A percentile compares a stretch with the other conserved stretches of the same genome.
These are phyloP conservation scores for Madurella mycetomatis DNA, from an alignment of 2,329 filamentous ascomycete genomes.

Conservation along the genomic window DNA sequence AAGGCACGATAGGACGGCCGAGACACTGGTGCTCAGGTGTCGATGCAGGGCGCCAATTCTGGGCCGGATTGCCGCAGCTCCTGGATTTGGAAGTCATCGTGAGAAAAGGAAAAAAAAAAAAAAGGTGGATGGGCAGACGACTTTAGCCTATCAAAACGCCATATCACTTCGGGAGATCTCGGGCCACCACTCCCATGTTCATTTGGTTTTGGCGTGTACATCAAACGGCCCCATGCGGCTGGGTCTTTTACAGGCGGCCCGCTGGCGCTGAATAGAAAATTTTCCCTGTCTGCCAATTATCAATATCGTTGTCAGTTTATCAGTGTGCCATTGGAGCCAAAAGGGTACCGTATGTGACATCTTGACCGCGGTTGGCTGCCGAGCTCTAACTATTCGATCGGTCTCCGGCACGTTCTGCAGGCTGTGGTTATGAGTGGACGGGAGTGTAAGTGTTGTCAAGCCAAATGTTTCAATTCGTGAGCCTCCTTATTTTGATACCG, in stretches of 20 bases:
- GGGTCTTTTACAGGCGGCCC: conserved; percentile 13
- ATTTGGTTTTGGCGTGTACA: conserved; percentile 4
- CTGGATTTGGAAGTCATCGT: background rate
- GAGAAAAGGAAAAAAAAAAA: background rate
- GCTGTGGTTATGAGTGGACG: conserved; percentile 16
- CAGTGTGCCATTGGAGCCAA: background rate
- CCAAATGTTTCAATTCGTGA: background rate
- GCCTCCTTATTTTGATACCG: background rate
- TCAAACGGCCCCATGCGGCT: conserved; percentile 15
- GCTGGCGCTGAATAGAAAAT: conserved; percentile 10
- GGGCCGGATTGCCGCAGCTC: background rate
- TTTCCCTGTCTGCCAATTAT: background rate
- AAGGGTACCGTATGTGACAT: background rate
- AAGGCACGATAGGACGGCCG: conserved; percentile 3
- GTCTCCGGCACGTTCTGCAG: conserved; percentile 16
- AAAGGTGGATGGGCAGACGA: background rate
- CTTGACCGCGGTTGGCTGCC: background rate
- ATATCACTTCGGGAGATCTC: conserved; percentile 23
- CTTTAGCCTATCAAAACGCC: conserved; percentile 24
- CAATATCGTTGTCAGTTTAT: background rate
- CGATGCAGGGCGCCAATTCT: background rate
- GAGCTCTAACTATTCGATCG: background rate
- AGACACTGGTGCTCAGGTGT: conserved; percentile 3
- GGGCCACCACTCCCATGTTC: conserved; percentile 9
- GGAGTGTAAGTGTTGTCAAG: background rate